Percentiles rank a stretch among this genome's conserved stretches.
Evolutionary conservation across 345 rosid genomes (phyloP).

Genomic region (Corymbia maculata): DNA sequence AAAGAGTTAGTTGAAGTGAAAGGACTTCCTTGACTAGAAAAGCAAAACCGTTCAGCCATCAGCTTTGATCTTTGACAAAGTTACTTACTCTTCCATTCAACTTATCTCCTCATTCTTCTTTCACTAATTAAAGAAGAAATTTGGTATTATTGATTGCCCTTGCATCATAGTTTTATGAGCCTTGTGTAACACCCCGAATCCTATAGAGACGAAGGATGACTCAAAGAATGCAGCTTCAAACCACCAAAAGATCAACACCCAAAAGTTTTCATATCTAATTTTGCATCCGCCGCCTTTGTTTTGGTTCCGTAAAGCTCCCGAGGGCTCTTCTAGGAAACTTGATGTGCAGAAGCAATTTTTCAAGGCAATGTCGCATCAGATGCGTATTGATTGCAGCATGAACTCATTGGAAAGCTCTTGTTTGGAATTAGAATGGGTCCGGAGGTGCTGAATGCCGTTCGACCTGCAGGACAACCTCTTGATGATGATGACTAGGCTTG

Average conservation of each 20-base stretch:
- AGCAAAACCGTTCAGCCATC: background rate
- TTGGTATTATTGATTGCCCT: background rate
- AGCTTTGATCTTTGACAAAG: background rate
- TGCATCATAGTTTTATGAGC: background rate
- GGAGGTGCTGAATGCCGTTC: slow-evolving; percentile 43
- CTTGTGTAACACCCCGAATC: background rate
- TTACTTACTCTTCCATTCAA: background rate
- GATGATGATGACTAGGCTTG: slow-evolving; percentile 86
- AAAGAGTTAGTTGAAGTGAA: background rate
- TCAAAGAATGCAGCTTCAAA: too few species aligned
- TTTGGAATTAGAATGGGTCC: slow-evolving; percentile 71
- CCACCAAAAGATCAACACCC: too few species aligned
- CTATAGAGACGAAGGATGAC: too few species aligned
- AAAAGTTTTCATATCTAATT: background rate
- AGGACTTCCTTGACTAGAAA: background rate
- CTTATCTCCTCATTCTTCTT: background rate
- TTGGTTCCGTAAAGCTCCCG: slow-evolving; percentile 89
- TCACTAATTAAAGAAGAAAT: background rate
- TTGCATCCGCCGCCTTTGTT: background rate
- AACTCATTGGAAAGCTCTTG: slow-evolving; percentile 71
- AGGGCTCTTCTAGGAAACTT: slow-evolving; percentile 63
- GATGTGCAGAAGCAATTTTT: slow-evolving; percentile 74
- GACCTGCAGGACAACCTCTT: slow-evolving; percentile 75
- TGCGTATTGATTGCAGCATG: slow-evolving; percentile 75
- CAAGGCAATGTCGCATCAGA: slow-evolving; percentile 87